These are phyloP conservation scores for Neurospora sp. DNA, from an alignment of 495 filamentous ascomycete species.

Conservation along the genomic window DNA sequence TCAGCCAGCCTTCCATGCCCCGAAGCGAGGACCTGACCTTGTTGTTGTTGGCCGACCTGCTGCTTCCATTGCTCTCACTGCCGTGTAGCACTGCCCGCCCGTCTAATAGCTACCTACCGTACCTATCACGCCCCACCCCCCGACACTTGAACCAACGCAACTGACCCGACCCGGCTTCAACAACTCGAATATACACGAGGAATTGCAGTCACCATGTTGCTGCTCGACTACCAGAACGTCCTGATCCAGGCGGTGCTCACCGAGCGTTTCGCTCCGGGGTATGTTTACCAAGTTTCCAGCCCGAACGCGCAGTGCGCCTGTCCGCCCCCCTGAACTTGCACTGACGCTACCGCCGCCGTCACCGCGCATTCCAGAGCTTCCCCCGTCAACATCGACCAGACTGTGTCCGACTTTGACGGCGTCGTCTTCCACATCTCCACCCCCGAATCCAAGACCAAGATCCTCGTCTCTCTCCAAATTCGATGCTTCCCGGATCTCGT, in stretches of 20 bases:
- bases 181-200: conserved; percentile 1
- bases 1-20: conserved; percentile 4
- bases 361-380: conserved; percentile 47
- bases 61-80: not conserved
- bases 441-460: conserved; percentile 82
- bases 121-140: not conserved
- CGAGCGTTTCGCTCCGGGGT: conserved; percentile 82
- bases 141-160: conserved; percentile 3
- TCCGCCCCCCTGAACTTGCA: not conserved
- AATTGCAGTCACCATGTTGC: conserved; percentile 57
- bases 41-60: not conserved
- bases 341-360: conserved; percentile 6
- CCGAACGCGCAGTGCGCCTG: conserved; percentile 2
- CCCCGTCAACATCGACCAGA: conserved; percentile 85
- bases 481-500: conserved; percentile 91
- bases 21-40: not conserved
- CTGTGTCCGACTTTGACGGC: conserved; percentile 95
- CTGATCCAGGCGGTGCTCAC: conserved; percentile 91
- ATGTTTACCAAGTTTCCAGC: conserved; percentile 17
- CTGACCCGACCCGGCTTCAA: not conserved
- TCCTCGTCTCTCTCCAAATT: conserved; percentile 83
- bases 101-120: not conserved
- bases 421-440: conserved; percentile 97
- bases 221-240: conserved; percentile 98
- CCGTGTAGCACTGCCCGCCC: not conserved